A percentile compares a stretch with the other conserved stretches of the same genome.
Evolutionary conservation across 2,329 filamentous ascomycete genomes (phyloP).

Genomic region (Orbilia javanica): DNA sequence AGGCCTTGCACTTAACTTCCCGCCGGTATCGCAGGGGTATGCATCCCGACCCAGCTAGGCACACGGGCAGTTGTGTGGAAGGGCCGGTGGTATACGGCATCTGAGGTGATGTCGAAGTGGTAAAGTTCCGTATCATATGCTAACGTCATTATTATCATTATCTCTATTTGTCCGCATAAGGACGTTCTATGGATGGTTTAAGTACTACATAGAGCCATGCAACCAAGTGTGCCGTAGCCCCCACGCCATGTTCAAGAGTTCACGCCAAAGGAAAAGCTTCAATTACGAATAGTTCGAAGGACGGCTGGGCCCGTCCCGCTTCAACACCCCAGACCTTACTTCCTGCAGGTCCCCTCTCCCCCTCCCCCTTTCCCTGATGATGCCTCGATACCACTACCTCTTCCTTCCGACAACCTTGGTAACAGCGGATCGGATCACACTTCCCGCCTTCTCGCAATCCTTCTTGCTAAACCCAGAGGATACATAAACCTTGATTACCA

Average conservation of each 20-base stretch:
- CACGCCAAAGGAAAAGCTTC: neutral
- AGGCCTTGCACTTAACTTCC: conserved; percentile 10
- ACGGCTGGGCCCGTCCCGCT: neutral
- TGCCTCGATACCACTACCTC: conserved; percentile 4
- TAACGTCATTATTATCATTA: conserved; percentile 57
- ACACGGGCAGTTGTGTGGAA: neutral
- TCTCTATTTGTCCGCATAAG: conserved; percentile 56
- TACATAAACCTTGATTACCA: conserved; percentile 83
- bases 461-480: conserved; percentile 90
- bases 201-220: conserved; percentile 12
- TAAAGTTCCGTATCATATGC: neutral
- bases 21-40: conserved; percentile 45
- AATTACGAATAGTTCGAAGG: conserved; percentile 3
- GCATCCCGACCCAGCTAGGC: neutral
- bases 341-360: neutral
- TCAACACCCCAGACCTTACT: conserved; percentile 10
- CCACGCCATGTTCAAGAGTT: neutral
- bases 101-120: too few species aligned
- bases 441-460: conserved; percentile 94
- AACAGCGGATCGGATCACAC: conserved; percentile 88
- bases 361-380: too few species aligned
- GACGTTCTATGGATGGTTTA: conserved; percentile 26
- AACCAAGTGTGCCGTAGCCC: neutral
- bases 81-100: too few species aligned
- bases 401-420: conserved; percentile 82